Conservation (phyloP, 1,284 basidiomycete species). For the Malassezia obtusa region DNA sequence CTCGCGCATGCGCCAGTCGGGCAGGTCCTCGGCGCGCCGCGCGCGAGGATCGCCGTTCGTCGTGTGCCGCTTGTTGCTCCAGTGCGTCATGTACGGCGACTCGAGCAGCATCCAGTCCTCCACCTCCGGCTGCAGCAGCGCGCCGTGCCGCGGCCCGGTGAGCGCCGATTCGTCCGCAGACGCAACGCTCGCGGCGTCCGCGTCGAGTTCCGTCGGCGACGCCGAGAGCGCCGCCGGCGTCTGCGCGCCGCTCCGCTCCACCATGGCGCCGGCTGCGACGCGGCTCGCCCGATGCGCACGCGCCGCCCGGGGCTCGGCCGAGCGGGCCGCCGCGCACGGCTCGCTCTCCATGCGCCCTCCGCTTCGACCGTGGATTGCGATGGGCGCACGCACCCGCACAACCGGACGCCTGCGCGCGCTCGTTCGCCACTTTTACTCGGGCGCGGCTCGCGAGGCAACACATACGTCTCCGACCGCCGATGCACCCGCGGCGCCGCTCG, state of each 20-base stretch:
- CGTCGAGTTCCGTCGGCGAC: neutral
- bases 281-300: neutral
- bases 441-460: neutral
- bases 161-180: neutral
- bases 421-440: conserved; percentile 8
- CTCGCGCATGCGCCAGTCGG: conserved; percentile 66
- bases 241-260: neutral
- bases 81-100: conserved; percentile 42
- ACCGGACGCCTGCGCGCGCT: conserved; percentile 1
- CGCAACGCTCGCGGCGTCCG: neutral
- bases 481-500: conserved; percentile 10
- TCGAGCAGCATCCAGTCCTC: conserved; percentile 45
- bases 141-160: conserved; percentile 36
- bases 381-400: neutral
- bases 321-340: neutral
- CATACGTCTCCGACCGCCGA: neutral
- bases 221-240: neutral
- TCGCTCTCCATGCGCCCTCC: neutral
- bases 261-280: neutral
- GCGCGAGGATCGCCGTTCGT: conserved; percentile 73
- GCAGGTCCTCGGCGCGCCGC: conserved; percentile 58
- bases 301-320: neutral
- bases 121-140: conserved; percentile 35
- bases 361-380: neutral
- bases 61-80: conserved; percentile 62